Conservation (phyloP, 352 stramenopile genomes). For the Pythium coloratum region DNA sequence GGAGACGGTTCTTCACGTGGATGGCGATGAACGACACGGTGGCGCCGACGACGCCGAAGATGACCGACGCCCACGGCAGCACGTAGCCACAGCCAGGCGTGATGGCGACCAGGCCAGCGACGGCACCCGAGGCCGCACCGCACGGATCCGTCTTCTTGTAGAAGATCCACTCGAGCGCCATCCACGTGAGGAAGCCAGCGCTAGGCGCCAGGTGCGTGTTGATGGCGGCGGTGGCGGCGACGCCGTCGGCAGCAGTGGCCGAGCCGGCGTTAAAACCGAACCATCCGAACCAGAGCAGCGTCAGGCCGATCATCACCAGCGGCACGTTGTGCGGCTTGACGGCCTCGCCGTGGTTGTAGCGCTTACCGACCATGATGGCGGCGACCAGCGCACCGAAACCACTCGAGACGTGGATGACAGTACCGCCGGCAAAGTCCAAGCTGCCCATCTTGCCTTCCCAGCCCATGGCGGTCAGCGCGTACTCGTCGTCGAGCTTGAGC, state of each 20-base stretch:
- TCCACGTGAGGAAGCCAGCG: slow-evolving; percentile 75
- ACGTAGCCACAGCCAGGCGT: slow-evolving; percentile 76
- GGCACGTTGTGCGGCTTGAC: slow-evolving; percentile 85
- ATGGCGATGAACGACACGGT: slow-evolving; percentile 52
- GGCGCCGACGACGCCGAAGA: slow-evolving; percentile 71
- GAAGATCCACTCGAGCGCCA: slow-evolving; percentile 49
- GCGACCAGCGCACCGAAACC: slow-evolving; percentile 76
- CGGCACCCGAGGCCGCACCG: slow-evolving; percentile 53
- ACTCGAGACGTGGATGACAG: slow-evolving; percentile 82
- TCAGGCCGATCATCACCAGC: slow-evolving; percentile 78
- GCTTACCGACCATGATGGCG: slow-evolving; percentile 67
- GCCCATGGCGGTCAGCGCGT: slow-evolving; percentile 40
- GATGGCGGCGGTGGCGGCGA: slow-evolving; percentile 66
- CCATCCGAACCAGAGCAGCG: slow-evolving; percentile 83
- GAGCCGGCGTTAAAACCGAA: slow-evolving; percentile 85
- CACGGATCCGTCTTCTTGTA: slow-evolving; percentile 64
- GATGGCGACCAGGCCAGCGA: slow-evolving; percentile 67
- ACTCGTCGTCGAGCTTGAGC: slow-evolving; percentile 52
- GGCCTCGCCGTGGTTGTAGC: slow-evolving; percentile 68
- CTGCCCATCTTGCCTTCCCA: slow-evolving; percentile 73
- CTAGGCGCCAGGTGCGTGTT: slow-evolving; percentile 71
- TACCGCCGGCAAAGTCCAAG: slow-evolving; percentile 84
- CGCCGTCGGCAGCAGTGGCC: slow-evolving; percentile 50
- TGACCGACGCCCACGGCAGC: slow-evolving; percentile 58
- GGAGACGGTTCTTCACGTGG: slow-evolving; percentile 61